These are phyloP conservation scores for Solanum piurae DNA, from an alignment of 257 asterid genomes.

Conservation along the genomic window DNA sequence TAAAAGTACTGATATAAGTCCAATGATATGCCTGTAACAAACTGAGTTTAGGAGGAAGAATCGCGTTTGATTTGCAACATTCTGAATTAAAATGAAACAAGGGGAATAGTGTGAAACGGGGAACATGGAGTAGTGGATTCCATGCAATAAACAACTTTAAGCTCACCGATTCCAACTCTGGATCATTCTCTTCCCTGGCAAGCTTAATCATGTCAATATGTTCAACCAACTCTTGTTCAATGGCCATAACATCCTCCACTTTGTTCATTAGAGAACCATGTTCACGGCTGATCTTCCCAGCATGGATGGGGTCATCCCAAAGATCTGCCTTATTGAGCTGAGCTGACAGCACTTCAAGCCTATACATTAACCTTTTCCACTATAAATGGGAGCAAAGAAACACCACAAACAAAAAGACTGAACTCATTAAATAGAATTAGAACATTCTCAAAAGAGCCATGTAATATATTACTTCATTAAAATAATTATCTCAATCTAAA, in stretches of 20 bases:
- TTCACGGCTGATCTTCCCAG: constrained; percentile 90
- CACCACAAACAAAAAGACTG: background rate
- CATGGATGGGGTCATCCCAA: constrained; percentile 84
- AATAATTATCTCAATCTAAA: background rate
- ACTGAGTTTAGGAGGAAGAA: background rate
- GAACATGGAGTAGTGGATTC: constrained; percentile 6
- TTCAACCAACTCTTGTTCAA: constrained; percentile 73
- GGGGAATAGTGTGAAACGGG: constrained; percentile 2
- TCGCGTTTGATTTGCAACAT: background rate
- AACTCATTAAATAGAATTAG: background rate
- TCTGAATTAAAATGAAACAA: constrained; percentile 2
- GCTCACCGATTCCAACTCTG: constrained; percentile 73
- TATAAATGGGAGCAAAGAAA: constrained; percentile 10
- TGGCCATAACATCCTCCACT: constrained; percentile 58
- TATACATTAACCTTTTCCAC: constrained; percentile 64
- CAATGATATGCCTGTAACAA: background rate
- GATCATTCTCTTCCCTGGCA: constrained; percentile 83
- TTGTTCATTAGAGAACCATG: constrained; percentile 73
- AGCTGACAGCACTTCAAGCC: constrained; percentile 46
- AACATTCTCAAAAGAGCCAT: background rate
- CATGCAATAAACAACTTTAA: constrained; percentile 28
- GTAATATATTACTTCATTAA: background rate
- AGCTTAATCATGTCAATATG: constrained; percentile 93
- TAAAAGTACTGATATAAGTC: background rate
- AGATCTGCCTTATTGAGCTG: constrained; percentile 62